Conservation (phyloP, 1,139 yeast genomes). For the Saccharomyces pastorianus region DNA sequence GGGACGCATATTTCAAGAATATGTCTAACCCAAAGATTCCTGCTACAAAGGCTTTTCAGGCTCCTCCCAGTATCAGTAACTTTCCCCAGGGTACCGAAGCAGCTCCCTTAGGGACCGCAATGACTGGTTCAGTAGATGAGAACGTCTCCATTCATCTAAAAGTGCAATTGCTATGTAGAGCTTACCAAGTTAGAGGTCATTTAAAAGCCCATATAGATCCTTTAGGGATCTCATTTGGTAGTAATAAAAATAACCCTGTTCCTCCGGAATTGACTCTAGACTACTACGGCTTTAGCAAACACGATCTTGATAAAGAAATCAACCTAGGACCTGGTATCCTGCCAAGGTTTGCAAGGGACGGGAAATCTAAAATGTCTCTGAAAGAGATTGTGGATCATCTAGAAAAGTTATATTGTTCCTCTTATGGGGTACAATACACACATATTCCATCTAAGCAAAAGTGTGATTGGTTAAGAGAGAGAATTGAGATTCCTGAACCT, state of each 20-base stretch:
- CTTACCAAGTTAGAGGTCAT: slow-evolving; percentile 98
- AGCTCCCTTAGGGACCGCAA: slow-evolving; percentile 42
- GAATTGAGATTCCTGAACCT: slow-evolving; percentile 88
- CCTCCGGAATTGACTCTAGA: slow-evolving; percentile 89
- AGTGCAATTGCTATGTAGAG: slow-evolving; percentile 92
- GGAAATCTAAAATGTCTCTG: slow-evolving; percentile 58
- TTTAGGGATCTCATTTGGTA: slow-evolving; percentile 78
- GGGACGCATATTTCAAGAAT: slow-evolving; percentile 94
- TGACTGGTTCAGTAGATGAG: slow-evolving; percentile 36
- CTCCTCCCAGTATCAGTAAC: slow-evolving; percentile 74
- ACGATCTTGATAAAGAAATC: slow-evolving; percentile 75
- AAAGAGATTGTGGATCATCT: slow-evolving; percentile 70
- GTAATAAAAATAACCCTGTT: slow-evolving; percentile 40
- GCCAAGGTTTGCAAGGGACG: slow-evolving; percentile 75
- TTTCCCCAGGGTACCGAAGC: slow-evolving; percentile 55
- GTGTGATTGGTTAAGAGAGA: slow-evolving; percentile 97
- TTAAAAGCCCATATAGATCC: slow-evolving; percentile 94
- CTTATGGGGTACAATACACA: slow-evolving; percentile 90
- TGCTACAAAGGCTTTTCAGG: slow-evolving; percentile 68
- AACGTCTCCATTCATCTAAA: slow-evolving; percentile 86
- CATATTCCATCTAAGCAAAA: slow-evolving; percentile 93
- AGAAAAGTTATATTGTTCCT: slow-evolving; percentile 78
- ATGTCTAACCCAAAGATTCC: slow-evolving; percentile 63
- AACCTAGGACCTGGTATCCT: slow-evolving; percentile 95
- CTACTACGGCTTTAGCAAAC: slow-evolving; percentile 82